These are phyloP conservation scores for Komagataella pastoris DNA, from an alignment of 805 yeast genomes.

Conservation along the genomic window DNA sequence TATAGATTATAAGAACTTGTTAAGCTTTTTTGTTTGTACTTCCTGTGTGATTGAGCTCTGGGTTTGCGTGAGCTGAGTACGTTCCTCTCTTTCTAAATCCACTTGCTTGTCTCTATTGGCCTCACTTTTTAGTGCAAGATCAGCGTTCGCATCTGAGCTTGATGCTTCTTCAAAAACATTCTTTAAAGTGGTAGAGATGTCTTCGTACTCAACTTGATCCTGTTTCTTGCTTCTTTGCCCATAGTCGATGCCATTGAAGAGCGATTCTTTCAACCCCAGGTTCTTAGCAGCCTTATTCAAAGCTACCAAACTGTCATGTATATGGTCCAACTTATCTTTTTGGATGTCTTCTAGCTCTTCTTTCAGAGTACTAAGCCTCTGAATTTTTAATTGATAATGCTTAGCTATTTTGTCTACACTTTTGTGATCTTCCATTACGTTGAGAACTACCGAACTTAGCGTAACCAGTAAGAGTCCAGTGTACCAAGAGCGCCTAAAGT, in stretches of 20 bases:
- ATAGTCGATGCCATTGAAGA: not conserved
- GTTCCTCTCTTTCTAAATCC: not conserved
- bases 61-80: not conserved
- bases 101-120: not conserved
- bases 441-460: not conserved
- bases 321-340: not conserved
- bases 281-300: not conserved
- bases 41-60: not conserved
- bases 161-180: not conserved
- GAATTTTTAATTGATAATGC: not conserved
- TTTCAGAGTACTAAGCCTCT: not conserved
- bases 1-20: not conserved
- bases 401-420: not conserved
- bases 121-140: not conserved
- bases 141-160: not conserved
- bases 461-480: not conserved
- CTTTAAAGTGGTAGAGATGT: not conserved
- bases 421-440: not conserved
- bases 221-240: not conserved
- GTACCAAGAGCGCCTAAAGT: not conserved
- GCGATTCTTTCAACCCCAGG: not conserved
- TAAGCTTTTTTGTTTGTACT: not conserved
- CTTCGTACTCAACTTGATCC: not conserved
- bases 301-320: not conserved
- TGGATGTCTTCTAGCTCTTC: not conserved